Conservation (phyloP, 805 yeast species). For the Sugiyamaella americana region DNA sequence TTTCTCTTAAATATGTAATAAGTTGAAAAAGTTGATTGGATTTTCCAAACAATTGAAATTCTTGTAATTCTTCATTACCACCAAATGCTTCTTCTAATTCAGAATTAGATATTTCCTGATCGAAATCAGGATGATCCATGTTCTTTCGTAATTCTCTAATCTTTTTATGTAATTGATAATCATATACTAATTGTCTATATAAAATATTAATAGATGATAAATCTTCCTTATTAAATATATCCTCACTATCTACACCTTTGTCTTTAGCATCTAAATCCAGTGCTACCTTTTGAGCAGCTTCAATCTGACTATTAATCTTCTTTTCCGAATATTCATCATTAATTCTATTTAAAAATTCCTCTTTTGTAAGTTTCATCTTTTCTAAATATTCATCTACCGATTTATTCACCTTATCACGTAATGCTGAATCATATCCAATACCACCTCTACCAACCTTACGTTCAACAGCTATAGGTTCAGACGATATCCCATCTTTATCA, state of each 20-base stretch:
- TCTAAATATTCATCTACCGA: slow-evolving; percentile 7
- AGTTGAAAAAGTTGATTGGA: background rate
- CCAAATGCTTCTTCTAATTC: background rate
- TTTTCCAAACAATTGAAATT: background rate
- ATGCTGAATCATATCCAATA: slow-evolving; percentile 12
- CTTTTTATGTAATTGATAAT: slow-evolving; percentile 4
- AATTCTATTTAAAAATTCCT: slow-evolving; percentile 5
- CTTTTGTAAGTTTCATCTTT: slow-evolving; percentile 3
- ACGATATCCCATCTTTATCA: background rate
- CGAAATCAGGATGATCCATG: background rate
- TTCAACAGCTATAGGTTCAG: slow-evolving; percentile 5
- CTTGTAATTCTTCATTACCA: background rate
- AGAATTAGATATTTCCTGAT: background rate
- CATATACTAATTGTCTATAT: slow-evolving; percentile 10
- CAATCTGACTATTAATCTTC: background rate
- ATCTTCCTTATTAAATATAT: slow-evolving; percentile 4
- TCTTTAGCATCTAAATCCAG: slow-evolving; percentile 11
- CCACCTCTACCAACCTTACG: slow-evolving; percentile 14
- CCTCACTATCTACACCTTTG: slow-evolving; percentile 4
- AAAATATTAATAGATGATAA: slow-evolving; percentile 20
- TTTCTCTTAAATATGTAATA: slow-evolving; percentile 33
- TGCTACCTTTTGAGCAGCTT: slow-evolving; percentile 7
- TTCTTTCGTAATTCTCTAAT: slow-evolving; percentile 1
- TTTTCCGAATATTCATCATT: slow-evolving; percentile 1
- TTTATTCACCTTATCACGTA: slow-evolving; percentile 10